phyloP scores from a whole-genome alignment of 1,139 yeast genomes.

The Casaregolazyma suthepensis region DNA sequence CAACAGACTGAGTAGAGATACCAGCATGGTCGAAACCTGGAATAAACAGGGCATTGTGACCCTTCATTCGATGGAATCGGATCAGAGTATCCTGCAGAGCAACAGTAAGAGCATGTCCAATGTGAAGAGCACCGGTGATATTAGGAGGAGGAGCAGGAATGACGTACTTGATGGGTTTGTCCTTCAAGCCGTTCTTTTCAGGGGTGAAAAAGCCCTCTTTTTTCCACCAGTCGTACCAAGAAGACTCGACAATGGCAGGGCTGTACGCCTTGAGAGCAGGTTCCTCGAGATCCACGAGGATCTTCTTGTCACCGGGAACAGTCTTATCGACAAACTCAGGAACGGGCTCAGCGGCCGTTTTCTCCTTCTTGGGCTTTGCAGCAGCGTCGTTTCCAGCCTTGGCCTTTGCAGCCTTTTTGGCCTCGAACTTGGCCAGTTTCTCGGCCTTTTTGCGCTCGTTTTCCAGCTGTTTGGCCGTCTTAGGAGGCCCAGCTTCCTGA shows the following conservation, averaged over 20 bases:
- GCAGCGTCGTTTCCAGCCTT: constrained; percentile 38
- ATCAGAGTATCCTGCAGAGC: constrained; percentile 90
- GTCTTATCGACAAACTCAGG: constrained; percentile 85
- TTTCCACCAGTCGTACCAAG: constrained; percentile 99
- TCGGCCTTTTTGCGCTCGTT: constrained; percentile 96
- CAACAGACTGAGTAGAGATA: constrained; percentile 97
- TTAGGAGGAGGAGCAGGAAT: constrained; percentile 99
- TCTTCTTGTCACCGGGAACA: constrained; percentile 83
- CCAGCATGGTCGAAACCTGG: constrained; percentile 99
- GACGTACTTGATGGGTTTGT: constrained; percentile 78
- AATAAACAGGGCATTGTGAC: constrained; percentile 83
- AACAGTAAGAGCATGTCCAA: constrained; percentile 96
- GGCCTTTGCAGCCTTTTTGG: constrained; percentile 78
- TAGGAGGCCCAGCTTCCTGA: constrained; percentile 14
- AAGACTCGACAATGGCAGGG: constrained; percentile 88
- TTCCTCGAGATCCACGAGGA: constrained; percentile 77
- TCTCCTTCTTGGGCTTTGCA: constrained; percentile 47
- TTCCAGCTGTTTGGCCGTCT: constrained; percentile 51
- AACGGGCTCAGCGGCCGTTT: constrained; percentile 63
- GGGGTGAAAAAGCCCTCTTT: constrained; percentile 85
- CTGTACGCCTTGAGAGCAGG: constrained; percentile 91
- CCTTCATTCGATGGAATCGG: constrained; percentile 95
- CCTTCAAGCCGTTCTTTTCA: constrained; percentile 66
- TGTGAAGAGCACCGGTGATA: constrained; percentile 97
- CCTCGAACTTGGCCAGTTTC: constrained; percentile 88